Conservation (phyloP, 495 filamentous ascomycete species). For the Massariosphaeria phaeospora region DNA sequence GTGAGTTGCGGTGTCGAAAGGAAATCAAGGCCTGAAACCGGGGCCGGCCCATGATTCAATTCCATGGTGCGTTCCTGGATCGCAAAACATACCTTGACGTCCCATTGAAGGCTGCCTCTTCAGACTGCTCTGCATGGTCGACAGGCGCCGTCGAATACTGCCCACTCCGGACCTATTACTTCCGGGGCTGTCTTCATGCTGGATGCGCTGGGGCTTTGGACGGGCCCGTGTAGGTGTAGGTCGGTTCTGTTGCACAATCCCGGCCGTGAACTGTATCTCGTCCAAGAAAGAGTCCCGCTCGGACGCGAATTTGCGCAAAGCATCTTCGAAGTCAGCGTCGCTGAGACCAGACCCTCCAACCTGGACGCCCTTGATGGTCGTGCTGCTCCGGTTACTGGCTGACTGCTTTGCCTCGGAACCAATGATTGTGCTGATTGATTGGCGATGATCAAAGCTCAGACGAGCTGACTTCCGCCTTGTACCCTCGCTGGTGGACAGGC, state of each 20-base stretch:
- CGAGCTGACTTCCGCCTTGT: constrained; percentile 58
- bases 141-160: constrained; percentile 80
- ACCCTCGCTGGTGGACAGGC: constrained; percentile 54
- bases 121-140: constrained; percentile 85
- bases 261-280: constrained; percentile 84
- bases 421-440: constrained; percentile 62
- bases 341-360: constrained; percentile 40
- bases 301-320: constrained; percentile 86
- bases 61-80: constrained; percentile 5
- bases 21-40: constrained; percentile 11
- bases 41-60: constrained; percentile 8
- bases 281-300: constrained; percentile 91
- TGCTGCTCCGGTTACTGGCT: constrained; percentile 73
- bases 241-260: constrained; percentile 62
- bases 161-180: constrained; percentile 55
- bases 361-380: constrained; percentile 65
- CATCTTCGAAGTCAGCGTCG: constrained; percentile 86
- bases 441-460: constrained; percentile 56
- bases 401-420: constrained; percentile 55
- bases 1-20: constrained; percentile 29
- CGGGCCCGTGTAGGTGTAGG: constrained; percentile 65
- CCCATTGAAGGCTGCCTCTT: constrained; percentile 78
- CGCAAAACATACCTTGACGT: constrained; percentile 61
- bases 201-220: constrained; percentile 74
- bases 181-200: constrained; percentile 65